Conservation (phyloP, 1,284 basidiomycete genomes). For the Cutaneotrichosporon cutaneum region DNA sequence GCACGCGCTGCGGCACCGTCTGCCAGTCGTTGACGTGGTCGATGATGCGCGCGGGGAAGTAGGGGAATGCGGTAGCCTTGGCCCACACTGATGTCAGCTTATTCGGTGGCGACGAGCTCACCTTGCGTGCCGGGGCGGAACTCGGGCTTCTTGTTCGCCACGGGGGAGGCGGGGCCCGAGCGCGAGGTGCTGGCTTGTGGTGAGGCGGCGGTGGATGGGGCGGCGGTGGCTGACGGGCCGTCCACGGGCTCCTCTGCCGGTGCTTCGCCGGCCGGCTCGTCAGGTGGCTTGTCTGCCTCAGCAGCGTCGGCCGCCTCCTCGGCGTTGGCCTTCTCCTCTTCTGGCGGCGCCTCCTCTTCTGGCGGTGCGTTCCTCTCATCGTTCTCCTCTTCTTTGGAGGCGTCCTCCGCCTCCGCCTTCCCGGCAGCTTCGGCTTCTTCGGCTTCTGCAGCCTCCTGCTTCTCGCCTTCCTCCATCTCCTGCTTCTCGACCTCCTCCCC, state of each 20-base stretch:
- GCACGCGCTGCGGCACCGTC: slow-evolving; percentile 58
- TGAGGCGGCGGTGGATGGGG: neutral
- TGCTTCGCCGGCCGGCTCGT: neutral
- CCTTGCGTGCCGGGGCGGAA: slow-evolving; percentile 45
- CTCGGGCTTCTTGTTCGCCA: neutral
- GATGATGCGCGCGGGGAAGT: slow-evolving; percentile 53
- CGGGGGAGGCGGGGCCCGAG: neutral
- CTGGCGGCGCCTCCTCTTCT: too few relatives aligned
- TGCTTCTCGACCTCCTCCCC: neutral
- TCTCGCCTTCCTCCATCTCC: neutral
- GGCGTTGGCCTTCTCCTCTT: neutral
- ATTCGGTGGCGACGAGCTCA: slow-evolving; percentile 22
- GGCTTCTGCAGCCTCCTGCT: neutral
- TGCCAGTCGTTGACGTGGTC: slow-evolving; percentile 54
- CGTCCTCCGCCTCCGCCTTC: too few relatives aligned
- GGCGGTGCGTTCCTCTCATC: too few relatives aligned
- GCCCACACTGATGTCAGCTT: slow-evolving; percentile 46
- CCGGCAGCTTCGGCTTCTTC: too few relatives aligned
- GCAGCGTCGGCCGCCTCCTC: neutral
- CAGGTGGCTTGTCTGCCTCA: slow-evolving; percentile 6
- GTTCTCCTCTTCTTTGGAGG: too few relatives aligned
- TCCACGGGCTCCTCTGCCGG: neutral
- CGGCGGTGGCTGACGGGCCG: neutral
- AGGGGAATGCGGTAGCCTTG: slow-evolving; percentile 47
- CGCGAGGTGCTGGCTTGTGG: neutral